Base-by-base conservation (phyloP, 345 rosid genomes). In the Kandelia obovata region DNA sequence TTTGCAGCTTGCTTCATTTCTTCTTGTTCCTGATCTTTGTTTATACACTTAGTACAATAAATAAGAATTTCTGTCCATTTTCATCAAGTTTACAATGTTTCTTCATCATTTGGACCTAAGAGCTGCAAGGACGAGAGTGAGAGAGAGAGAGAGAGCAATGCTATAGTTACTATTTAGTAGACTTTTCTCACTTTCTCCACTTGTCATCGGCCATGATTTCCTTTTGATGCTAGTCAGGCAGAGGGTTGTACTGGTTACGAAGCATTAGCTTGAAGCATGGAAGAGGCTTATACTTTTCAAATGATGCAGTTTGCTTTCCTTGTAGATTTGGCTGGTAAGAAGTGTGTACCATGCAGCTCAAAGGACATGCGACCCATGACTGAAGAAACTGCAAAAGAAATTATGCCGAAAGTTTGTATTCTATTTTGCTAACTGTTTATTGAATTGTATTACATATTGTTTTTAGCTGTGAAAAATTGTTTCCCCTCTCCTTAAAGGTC, bases 261-360 rank as follows among this genome's bases (percentile, higher is more conserved):
- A 5, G 7, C n/a, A 11, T 16, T 56, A 31, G 52, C 51, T 51
- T 62, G 17, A 26, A 69, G 56, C n/a, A 67, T 52, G 37, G 32
- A 26, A 56, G 62, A 26, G 43, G 62, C 46, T 68, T 47, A 7
- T 58, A 66, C 21, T 39, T 67, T 15, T 62, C 58, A 39, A 37
- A 49, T 80, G 61, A 26, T n/a, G 23, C 37, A 34, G 13, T 67
- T 68, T 57, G 43, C 15, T 79, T 60, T 20, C 56, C 21, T 17
- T 81, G 55, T 79, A 92, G 99, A 90, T 83, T 79, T 95, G 73
- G 78, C 84, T 27, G 65, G 82, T 65, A 89, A 85, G 84, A 92
- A 89, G 85, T 95, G 96, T 70, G 90, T 88, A 64, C 96, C 99
- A 71, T 95, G 99, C 78, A 80, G 82, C 64, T 9, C 89, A n/a